A percentile compares a stretch with the other conserved stretches of the same genome.
These are phyloP conservation scores for Bipolaris zeicola DNA, from an alignment of 2,329 filamentous ascomycete genomes.

Conservation along the genomic window DNA sequence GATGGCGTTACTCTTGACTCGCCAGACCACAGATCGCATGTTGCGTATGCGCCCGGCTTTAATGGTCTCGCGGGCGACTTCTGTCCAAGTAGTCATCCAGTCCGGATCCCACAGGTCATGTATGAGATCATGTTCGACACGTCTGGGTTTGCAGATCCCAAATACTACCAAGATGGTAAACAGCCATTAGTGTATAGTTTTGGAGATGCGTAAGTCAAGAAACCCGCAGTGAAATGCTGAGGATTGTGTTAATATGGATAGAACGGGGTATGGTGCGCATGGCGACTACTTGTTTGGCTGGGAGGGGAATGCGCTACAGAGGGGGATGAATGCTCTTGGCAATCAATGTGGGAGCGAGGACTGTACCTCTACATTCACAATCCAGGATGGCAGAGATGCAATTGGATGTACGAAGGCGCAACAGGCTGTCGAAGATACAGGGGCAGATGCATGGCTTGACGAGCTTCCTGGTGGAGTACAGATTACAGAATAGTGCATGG, in stretches of 20 bases:
- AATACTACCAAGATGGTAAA: constrained; percentile 35
- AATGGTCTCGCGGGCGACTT: constrained; percentile 9
- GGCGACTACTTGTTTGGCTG: constrained; percentile 37
- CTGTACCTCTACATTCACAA: constrained; percentile 32
- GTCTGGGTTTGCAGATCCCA: constrained; percentile 32
- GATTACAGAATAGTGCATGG: constrained; percentile 11
- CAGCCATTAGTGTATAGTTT: constrained; percentile 41
- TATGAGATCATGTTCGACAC: constrained; percentile 57
- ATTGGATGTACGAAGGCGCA: constrained; percentile 38
- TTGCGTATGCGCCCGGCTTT: constrained; percentile 41
- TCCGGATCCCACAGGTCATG: constrained; percentile 55
- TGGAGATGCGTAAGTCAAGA: constrained; percentile 36
- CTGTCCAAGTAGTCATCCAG: constrained; percentile 51
- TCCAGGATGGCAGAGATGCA: constrained; percentile 37
- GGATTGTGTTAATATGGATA: constrained; percentile 15
- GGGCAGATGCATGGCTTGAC: constrained; percentile 21
- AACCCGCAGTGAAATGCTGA: background rate
- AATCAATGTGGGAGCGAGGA: constrained; percentile 26
- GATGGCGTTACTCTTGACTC: constrained; percentile 58
- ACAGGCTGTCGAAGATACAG: constrained; percentile 36
- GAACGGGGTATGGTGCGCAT: constrained; percentile 35
- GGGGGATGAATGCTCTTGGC: constrained; percentile 36
- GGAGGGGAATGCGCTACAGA: constrained; percentile 39
- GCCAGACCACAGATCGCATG: constrained; percentile 61
- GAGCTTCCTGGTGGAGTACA: constrained; percentile 27